phyloP scores from a whole-genome alignment of 2,329 filamentous ascomycete species.

The Chaetomiaceae sp. region DNA sequence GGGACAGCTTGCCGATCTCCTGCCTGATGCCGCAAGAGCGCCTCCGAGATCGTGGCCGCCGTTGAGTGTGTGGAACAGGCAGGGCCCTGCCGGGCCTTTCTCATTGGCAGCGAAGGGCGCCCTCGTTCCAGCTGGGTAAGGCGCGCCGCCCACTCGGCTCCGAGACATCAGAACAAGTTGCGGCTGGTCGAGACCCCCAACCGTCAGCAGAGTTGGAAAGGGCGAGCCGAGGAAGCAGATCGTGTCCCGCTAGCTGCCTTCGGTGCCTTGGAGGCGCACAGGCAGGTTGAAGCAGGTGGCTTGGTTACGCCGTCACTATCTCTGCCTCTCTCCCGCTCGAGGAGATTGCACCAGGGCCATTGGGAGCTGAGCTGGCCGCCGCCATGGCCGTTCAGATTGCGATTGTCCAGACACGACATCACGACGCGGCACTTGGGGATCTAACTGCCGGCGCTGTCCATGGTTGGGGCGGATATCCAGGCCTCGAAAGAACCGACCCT shows the following conservation, averaged over 20 bases:
- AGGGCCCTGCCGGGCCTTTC: not conserved
- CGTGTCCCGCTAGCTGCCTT: not conserved
- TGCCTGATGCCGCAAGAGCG: not conserved
- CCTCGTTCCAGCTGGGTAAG: not conserved
- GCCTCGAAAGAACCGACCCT: not conserved
- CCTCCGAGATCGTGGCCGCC: constrained; percentile 4
- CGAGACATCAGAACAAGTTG: constrained; percentile 1
- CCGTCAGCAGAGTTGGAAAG: not conserved
- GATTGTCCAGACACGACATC: not conserved
- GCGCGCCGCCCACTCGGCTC: not conserved
- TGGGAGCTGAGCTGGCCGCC: constrained; percentile 4
- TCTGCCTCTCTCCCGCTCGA: not conserved
- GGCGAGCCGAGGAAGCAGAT: not conserved
- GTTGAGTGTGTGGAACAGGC: constrained; percentile 9
- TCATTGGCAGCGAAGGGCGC: not conserved
- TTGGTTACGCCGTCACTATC: not conserved
- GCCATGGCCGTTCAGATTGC: not conserved
- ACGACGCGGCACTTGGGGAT: too few relatives aligned
- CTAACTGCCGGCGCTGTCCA: not conserved
- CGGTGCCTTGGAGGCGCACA: not conserved
- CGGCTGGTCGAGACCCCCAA: not conserved
- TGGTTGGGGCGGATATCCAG: not conserved
- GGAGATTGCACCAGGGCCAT: constrained; percentile 4
- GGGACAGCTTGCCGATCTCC: constrained; percentile 1
- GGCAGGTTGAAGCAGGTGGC: too few relatives aligned